phyloP scores from a whole-genome alignment of 2,329 filamentous ascomycete genomes.

The Colletotrichum euphorbiae region DNA sequence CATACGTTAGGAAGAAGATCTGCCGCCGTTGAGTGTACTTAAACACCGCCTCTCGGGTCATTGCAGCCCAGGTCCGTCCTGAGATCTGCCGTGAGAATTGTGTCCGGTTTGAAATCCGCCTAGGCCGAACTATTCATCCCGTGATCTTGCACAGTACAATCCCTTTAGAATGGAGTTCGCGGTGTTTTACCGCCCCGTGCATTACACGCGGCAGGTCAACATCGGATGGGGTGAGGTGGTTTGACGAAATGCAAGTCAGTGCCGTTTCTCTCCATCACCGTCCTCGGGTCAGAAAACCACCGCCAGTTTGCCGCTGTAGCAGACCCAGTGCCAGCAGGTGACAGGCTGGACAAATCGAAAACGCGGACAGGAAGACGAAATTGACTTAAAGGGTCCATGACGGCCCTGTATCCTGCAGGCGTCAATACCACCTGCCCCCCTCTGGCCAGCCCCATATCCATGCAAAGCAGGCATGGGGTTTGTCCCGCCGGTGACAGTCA shows the following conservation, averaged over 20 bases:
- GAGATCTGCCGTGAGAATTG: conserved; percentile 29
- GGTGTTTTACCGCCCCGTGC: conserved; percentile 11
- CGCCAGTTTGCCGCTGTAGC: background rate
- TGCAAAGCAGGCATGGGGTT: conserved; percentile 16
- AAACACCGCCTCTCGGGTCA: conserved; percentile 22
- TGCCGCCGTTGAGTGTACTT: background rate
- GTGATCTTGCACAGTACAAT: background rate
- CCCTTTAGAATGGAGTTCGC: background rate
- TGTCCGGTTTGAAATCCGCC: conserved; percentile 30
- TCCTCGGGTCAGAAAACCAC: background rate
- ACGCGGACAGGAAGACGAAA: conserved; percentile 6
- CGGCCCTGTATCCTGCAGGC: conserved; percentile 29
- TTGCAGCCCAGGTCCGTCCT: conserved; percentile 10
- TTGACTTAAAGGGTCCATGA: conserved; percentile 29
- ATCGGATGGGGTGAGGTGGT: conserved; percentile 12
- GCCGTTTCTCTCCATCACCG: conserved; percentile 9
- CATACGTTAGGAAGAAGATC: background rate
- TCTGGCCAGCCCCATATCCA: conserved; percentile 6
- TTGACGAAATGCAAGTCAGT: background rate
- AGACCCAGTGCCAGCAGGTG: background rate
- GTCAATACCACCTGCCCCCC: conserved; percentile 24
- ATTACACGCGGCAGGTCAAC: conserved; percentile 2
- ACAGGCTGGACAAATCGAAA: conserved; percentile 11
- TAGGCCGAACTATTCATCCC: background rate
- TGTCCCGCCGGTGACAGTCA: background rate